Conservation (phyloP, 306 rosid genomes). For the Luffa acutangula region DNA sequence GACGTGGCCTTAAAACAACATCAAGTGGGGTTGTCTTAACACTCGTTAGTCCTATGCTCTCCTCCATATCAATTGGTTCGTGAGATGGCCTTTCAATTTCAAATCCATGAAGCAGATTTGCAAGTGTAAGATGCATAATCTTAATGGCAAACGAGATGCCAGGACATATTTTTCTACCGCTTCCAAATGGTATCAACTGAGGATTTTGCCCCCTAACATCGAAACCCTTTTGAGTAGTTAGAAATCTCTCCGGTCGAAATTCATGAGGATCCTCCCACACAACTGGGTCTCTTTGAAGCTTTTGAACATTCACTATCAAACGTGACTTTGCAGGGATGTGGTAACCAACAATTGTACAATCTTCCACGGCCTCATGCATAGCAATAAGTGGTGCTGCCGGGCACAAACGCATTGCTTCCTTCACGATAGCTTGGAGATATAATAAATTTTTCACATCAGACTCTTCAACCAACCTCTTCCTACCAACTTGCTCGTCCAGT, state of each 20-base stretch:
- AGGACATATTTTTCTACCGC: too few species aligned
- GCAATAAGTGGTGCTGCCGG: conserved; percentile 48
- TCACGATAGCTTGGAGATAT: conserved; percentile 37
- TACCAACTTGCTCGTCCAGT: conserved; percentile 34
- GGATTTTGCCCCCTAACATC: too few species aligned
- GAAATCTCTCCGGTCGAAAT: conserved; percentile 42
- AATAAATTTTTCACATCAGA: conserved; percentile 25
- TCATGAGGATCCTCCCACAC: conserved; percentile 34
- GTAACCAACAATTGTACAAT: conserved; percentile 40
- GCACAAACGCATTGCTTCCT: conserved; percentile 37
- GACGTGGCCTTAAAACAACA: too few species aligned
- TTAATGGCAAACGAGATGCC: too few species aligned
- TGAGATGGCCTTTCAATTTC: too few species aligned
- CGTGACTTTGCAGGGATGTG: conserved; percentile 38
- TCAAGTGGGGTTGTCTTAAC: too few species aligned
- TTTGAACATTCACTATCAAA: conserved; percentile 41
- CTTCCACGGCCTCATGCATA: conserved; percentile 42
- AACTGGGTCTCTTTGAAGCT: conserved; percentile 51
- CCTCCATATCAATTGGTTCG: too few species aligned
- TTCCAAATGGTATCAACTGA: too few species aligned
- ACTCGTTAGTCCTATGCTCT: too few species aligned
- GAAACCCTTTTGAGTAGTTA: neutral
- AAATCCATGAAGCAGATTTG: too few species aligned
- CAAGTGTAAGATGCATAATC: too few species aligned
- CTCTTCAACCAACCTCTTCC: conserved; percentile 31